Evolutionary conservation across 352 stramenopile species (phyloP).

Genomic region (Nothophytophthora sp.): DNA sequence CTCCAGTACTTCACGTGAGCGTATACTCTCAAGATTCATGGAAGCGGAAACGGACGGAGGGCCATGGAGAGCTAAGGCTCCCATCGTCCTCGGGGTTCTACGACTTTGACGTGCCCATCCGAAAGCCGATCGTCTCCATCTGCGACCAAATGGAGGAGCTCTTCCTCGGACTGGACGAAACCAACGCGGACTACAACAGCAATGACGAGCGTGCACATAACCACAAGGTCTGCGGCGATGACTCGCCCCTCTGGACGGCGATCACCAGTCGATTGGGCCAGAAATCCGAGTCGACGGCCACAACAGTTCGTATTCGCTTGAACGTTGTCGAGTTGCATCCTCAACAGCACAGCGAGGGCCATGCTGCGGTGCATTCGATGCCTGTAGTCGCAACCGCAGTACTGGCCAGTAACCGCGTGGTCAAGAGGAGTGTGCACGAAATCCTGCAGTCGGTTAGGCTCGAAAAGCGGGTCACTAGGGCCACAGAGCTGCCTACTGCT

Average conservation of each 20-base stretch:
- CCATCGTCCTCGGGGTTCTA: conserved; percentile 21
- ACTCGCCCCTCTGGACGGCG: conserved; percentile 16
- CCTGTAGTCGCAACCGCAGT: background rate
- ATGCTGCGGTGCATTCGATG: background rate
- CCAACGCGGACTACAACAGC: background rate
- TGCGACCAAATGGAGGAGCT: conserved; percentile 61
- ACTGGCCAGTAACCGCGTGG: conserved; percentile 14
- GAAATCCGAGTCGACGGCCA: conserved; percentile 38
- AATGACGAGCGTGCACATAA: background rate
- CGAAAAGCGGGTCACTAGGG: conserved; percentile 38
- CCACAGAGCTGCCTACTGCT: conserved; percentile 11
- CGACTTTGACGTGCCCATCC: conserved; percentile 41
- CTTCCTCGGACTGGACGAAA: conserved; percentile 51
- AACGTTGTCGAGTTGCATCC: conserved; percentile 29
- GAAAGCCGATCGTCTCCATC: conserved; percentile 31
- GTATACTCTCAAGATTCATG: conserved; percentile 55
- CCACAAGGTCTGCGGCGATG: conserved; percentile 6
- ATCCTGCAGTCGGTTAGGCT: conserved; percentile 58
- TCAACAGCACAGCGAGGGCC: background rate
- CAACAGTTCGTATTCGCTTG: conserved; percentile 44
- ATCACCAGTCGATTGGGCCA: conserved; percentile 31
- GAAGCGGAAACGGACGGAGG: conserved; percentile 38
- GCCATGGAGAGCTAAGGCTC: conserved; percentile 38
- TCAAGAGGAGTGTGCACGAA: conserved; percentile 77
- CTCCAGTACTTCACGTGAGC: conserved; percentile 23